Conservation (phyloP, 2,329 filamentous ascomycete species). For the Trichophyton schoenleinii region DNA sequence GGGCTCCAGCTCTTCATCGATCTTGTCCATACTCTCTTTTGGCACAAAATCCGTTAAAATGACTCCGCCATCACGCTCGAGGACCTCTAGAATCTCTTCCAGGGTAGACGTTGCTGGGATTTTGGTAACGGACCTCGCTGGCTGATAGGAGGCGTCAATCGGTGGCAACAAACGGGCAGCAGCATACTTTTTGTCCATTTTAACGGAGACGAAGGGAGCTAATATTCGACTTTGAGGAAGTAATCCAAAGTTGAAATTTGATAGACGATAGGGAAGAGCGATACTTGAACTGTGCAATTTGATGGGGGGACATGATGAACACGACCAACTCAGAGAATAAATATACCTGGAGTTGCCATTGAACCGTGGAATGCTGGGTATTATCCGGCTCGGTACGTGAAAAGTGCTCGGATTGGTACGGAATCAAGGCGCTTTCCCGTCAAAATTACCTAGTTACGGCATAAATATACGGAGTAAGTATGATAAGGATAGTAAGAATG, state of each 20-base stretch:
- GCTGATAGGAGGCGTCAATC: slow-evolving; percentile 3
- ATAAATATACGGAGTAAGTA: no score
- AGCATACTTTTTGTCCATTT: not conserved
- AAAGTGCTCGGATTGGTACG: no score
- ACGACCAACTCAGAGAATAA: no score
- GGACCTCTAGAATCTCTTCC: not conserved
- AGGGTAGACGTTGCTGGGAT: slow-evolving; percentile 1
- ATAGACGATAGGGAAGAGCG: no score
- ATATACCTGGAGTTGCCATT: no score
- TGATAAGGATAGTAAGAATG: no score
- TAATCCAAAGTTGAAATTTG: not conserved
- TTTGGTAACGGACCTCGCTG: not conserved
- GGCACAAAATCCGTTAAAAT: slow-evolving; percentile 1
- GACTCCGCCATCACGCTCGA: slow-evolving; percentile 3
- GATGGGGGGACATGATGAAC: no score
- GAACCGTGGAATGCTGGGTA: no score
- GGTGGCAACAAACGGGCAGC: not conserved
- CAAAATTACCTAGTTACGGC: no score
- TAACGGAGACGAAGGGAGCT: not conserved
- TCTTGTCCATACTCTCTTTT: slow-evolving; percentile 1
- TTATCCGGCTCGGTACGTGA: no score
- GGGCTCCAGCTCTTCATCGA: slow-evolving; percentile 1
- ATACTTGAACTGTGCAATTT: no score
- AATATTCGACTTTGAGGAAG: not conserved
- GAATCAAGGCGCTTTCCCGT: no score